phyloP scores from a whole-genome alignment of 2,329 filamentous ascomycete genomes.

The Aspergillus sp. region DNA sequence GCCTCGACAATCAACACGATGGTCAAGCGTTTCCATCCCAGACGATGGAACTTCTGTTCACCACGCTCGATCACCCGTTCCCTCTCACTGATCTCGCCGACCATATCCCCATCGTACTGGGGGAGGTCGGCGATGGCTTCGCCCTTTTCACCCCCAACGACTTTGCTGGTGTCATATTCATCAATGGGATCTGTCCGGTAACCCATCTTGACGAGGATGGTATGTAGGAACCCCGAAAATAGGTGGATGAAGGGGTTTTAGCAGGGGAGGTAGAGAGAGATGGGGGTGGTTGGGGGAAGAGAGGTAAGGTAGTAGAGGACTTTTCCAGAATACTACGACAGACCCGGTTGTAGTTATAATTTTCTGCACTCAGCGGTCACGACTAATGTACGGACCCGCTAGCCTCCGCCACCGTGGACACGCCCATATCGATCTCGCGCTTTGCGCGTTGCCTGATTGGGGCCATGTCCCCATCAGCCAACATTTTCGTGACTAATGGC shows the following conservation, averaged over 20 bases:
- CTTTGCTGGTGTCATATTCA: not conserved
- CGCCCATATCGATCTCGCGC: not conserved
- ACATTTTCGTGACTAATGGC: not conserved
- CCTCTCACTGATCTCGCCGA: not conserved
- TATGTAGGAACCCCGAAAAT: not conserved
- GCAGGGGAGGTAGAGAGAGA: not conserved
- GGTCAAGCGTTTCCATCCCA: constrained; percentile 52
- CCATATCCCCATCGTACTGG: not conserved
- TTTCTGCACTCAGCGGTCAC: not conserved
- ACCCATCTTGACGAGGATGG: not conserved
- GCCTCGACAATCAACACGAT: constrained; percentile 51
- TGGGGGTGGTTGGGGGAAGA: not conserved
- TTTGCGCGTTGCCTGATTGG: not conserved
- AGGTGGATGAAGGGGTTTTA: not conserved
- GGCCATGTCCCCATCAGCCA: not conserved
- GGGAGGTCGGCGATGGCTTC: not conserved
- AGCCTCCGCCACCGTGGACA: not conserved
- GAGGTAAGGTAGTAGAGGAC: not conserved
- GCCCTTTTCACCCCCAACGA: not conserved
- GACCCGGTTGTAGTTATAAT: not conserved
- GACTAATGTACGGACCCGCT: not conserved
- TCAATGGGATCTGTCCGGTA: not conserved
- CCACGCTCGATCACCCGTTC: not conserved
- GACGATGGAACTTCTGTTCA: constrained; percentile 4
- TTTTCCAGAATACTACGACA: not conserved